phyloP scores from a whole-genome alignment of 2,329 filamentous ascomycete species.

The Claviceps sp. region DNA sequence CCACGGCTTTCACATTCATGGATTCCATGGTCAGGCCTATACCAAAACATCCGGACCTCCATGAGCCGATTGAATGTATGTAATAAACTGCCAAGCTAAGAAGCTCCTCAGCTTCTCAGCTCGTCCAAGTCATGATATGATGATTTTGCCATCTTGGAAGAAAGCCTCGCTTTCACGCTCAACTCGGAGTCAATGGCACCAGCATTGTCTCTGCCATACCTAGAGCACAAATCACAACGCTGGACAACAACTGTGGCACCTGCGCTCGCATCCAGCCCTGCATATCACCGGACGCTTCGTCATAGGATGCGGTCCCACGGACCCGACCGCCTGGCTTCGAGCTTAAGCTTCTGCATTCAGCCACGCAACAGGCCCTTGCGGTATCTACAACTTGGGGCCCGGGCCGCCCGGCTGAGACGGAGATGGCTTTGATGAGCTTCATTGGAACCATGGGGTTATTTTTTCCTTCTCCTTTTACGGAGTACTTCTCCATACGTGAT shows the following conservation, averaged over 20 bases:
- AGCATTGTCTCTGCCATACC: neutral
- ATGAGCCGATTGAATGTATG: neutral
- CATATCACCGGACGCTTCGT: neutral
- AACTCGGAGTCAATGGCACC: neutral
- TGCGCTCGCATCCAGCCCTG: neutral
- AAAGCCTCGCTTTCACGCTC: neutral
- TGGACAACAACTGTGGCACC: neutral
- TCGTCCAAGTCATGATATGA: no score
- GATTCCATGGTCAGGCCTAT: neutral
- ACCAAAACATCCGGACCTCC: neutral
- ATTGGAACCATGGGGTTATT: neutral
- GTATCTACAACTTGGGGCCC: neutral
- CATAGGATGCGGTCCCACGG: neutral
- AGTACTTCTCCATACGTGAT: neutral
- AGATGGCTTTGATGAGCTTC: neutral
- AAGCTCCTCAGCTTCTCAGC: neutral
- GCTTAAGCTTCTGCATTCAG: slow-evolving; percentile 1
- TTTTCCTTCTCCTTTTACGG: neutral
- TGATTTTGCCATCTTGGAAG: neutral
- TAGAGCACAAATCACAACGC: neutral
- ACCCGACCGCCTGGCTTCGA: slow-evolving; percentile 2
- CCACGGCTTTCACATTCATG: neutral
- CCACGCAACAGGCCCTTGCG: neutral
- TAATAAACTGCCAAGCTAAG: neutral
- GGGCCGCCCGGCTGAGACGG: neutral